Conservation (phyloP, 2,329 filamentous ascomycete species). For the Xylariaceae sp. region DNA sequence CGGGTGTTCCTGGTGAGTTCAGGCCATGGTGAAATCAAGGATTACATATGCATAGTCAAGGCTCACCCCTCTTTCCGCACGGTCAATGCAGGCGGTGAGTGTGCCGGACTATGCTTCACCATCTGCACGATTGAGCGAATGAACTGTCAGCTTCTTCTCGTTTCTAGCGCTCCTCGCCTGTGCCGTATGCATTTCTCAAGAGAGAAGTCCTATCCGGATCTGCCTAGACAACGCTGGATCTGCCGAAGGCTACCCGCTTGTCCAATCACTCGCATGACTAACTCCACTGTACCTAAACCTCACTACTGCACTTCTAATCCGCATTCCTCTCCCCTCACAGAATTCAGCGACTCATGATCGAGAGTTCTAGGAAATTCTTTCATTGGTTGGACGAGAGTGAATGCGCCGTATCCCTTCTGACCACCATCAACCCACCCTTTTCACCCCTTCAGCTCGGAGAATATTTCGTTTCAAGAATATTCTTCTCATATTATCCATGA, state of each 20-base stretch:
- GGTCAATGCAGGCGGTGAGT: slow-evolving; percentile 1
- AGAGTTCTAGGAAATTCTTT: slow-evolving; percentile 1
- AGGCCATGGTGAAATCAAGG: background rate
- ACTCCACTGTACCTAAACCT: too few species aligned
- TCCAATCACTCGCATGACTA: slow-evolving; percentile 19
- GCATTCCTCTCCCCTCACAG: background rate
- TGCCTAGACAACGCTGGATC: slow-evolving; percentile 20
- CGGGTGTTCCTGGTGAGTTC: slow-evolving; percentile 3
- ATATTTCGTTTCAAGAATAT: slow-evolving; percentile 4
- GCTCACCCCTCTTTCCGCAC: background rate
- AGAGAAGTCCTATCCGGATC: slow-evolving; percentile 12
- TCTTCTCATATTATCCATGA: slow-evolving; percentile 1
- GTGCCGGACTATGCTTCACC: background rate
- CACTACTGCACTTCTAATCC: background rate
- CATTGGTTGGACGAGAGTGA: slow-evolving; percentile 12
- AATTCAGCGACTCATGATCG: slow-evolving; percentile 6
- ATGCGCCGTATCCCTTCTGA: slow-evolving; percentile 20
- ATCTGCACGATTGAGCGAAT: background rate
- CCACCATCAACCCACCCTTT: slow-evolving; percentile 12
- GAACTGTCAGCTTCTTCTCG: slow-evolving; percentile 10
- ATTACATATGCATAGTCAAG: background rate
- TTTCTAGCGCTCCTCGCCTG: slow-evolving; percentile 7
- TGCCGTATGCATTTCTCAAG: background rate
- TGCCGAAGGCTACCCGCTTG: slow-evolving; percentile 17
- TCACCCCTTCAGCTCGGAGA: slow-evolving; percentile 15